Evolutionary conservation across 2,329 filamentous ascomycete species (phyloP).

Genomic region (Coniochaeta ligniaria): DNA sequence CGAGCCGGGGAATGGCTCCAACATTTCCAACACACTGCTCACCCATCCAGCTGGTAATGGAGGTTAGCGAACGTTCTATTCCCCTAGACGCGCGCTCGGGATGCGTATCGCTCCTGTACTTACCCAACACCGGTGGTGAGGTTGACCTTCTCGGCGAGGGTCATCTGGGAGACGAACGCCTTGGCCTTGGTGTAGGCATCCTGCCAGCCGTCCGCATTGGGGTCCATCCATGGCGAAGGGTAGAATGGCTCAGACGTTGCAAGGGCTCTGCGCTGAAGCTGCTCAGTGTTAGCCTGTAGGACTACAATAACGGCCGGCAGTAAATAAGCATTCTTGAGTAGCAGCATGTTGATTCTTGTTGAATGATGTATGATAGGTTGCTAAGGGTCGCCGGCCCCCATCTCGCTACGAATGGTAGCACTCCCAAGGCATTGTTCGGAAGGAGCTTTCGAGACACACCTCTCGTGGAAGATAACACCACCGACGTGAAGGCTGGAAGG

Average conservation of each 20-base stretch:
- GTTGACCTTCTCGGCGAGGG: constrained; percentile 86
- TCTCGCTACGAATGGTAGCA: not conserved
- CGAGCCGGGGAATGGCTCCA: constrained; percentile 62
- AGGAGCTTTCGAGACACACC: not conserved
- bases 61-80: not conserved
- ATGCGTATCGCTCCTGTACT: constrained; percentile 22
- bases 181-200: constrained; percentile 69
- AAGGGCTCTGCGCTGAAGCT: constrained; percentile 19
- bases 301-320: constrained; percentile 2
- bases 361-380: not conserved
- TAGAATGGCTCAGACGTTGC: constrained; percentile 57
- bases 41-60: constrained; percentile 47
- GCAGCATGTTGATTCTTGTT: not conserved
- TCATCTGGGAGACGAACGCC: constrained; percentile 75
- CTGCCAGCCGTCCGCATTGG: constrained; percentile 64
- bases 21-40: constrained; percentile 73
- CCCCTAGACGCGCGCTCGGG: not conserved
- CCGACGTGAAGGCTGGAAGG: not conserved
- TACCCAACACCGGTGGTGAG: constrained; percentile 85
- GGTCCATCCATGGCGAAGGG: constrained; percentile 81
- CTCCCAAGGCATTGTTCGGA: not conserved
- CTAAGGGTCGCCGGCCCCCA: not conserved
- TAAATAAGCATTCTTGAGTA: not conserved
- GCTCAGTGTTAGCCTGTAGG: constrained; percentile 12
- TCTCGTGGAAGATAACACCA: not conserved